Evolutionary conservation across 225 moss, liverwort and hornwort species (phyloP), one percentile per base, ranked within the genome.

Genomic region (Anthoceros angustus): DNA sequence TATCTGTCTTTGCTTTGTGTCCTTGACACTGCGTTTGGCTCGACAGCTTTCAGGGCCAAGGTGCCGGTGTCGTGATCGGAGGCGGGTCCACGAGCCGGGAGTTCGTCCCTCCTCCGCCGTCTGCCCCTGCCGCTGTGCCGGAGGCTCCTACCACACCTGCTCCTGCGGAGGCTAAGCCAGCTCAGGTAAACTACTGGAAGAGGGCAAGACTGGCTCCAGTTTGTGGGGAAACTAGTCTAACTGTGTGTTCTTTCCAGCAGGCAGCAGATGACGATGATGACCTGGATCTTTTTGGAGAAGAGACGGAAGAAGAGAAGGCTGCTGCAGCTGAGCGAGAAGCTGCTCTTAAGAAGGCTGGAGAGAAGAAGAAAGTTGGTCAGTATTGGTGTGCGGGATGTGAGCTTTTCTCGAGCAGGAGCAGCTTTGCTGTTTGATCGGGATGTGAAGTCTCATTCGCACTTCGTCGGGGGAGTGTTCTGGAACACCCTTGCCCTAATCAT

Each of bases 201-300:
- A n/a, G n/a, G 80, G 67, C 43, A n/a, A 12, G 9, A 8, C 41
- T 50, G 9, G 7, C n/a, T 5, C 16, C 5, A 24, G 43, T 42
- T 25, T 40, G 5, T 41, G 25, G 10, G 3, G 0, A 46, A 8
- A 0, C 20, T 40, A 26, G 25, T 18, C 6, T 26, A 10, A 8
- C 81, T 75, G 16, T 73, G 78, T 69, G 72, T 73, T 25, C 74
- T 67, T 0, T 26, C 15, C 40, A 61, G 55, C 24, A 61, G 41
- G n/a, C 40, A 40, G 38, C 12, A 41, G 26, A 80, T 39, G 83
- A 85, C 45, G 85, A 84, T 45, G 84, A 76, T 21, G 74, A 81
- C 65, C 72, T 82, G 23, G 84, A 86, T 25, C 71, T 81, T 41
- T 77, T 80, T 40, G 79, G 77, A 21, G 84, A 84, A 9, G 84